Evolutionary conservation across 257 asterid species (phyloP).

Genomic region (Solanum peruvianum): DNA sequence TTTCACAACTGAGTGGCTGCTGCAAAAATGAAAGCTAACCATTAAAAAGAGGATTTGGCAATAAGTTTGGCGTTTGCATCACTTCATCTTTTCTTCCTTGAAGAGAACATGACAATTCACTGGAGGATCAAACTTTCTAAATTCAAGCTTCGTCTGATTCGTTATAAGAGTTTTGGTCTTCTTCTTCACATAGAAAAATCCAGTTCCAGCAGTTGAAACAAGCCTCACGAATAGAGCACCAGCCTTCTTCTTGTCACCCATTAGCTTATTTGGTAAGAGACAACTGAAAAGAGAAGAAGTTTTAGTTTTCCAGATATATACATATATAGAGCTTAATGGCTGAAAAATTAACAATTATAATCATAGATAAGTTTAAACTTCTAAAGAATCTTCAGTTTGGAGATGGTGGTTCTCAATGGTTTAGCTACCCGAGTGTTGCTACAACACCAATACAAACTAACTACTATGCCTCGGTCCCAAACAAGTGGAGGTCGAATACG

Average conservation of each 20-base stretch:
- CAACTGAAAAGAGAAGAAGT: background rate
- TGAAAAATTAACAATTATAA: background rate
- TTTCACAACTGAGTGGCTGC: background rate
- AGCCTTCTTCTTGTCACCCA: slow-evolving; percentile 5
- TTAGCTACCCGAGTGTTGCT: background rate
- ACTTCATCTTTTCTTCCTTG: background rate
- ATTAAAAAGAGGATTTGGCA: background rate
- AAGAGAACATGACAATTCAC: background rate
- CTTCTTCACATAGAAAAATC: slow-evolving; percentile 6
- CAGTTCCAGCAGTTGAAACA: background rate
- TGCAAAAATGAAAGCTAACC: background rate
- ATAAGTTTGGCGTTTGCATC: background rate
- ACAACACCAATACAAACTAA: background rate
- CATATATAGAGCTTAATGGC: background rate
- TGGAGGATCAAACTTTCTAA: slow-evolving; percentile 1
- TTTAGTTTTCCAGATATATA: background rate
- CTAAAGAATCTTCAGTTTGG: background rate
- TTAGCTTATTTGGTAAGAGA: background rate
- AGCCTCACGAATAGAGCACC: background rate
- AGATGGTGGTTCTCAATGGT: too few relatives aligned
- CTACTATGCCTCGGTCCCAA: too few relatives aligned
- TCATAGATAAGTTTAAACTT: background rate
- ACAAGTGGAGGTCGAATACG: background rate
- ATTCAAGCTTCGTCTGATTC: background rate
- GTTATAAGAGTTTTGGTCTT: background rate